A percentile compares a stretch with the other conserved stretches of the same genome.
Evolutionary conservation across 768 basidiomycete species (phyloP).

Genomic region (Boletus eberwhitei): DNA sequence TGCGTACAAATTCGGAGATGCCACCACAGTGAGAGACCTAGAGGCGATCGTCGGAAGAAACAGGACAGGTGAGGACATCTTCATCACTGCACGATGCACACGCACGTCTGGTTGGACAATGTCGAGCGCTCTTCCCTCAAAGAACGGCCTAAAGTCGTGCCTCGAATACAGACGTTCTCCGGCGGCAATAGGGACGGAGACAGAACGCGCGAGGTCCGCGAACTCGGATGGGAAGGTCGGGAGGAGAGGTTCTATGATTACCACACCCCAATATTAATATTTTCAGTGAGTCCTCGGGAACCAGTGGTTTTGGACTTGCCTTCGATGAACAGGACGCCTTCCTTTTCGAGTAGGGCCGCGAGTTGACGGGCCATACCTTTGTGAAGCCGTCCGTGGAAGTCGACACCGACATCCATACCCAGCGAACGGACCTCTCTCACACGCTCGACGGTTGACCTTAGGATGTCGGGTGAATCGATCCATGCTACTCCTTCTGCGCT

Average conservation of each 20-base stretch:
- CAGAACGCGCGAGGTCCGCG: constrained; percentile 50
- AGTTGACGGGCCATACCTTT: constrained; percentile 70
- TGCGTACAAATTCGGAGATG: constrained; percentile 55
- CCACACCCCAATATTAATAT: not conserved
- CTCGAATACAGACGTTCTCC: constrained; percentile 64
- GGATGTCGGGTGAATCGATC: constrained; percentile 57
- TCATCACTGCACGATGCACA: not conserved
- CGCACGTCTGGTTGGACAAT: constrained; percentile 67
- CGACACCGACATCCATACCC: constrained; percentile 62
- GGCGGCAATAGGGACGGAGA: constrained; percentile 60
- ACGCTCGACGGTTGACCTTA: constrained; percentile 50
- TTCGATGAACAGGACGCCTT: constrained; percentile 64
- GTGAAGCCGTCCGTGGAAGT: constrained; percentile 70
- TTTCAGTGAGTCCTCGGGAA: not conserved
- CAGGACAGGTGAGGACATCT: not conserved
- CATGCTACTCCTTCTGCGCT: constrained; percentile 38
- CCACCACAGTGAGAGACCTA: constrained; percentile 60
- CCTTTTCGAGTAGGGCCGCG: constrained; percentile 55
- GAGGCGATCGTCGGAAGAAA: not conserved
- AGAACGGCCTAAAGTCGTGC: constrained; percentile 60
- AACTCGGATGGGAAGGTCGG: constrained; percentile 61
- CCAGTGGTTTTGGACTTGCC: constrained; percentile 29
- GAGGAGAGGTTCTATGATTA: constrained; percentile 48
- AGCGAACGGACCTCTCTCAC: constrained; percentile 49
- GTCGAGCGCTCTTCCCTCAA: constrained; percentile 61